Evolutionary conservation across 2,329 filamentous ascomycete genomes (phyloP).

Genomic region (Septoria petroselini): DNA sequence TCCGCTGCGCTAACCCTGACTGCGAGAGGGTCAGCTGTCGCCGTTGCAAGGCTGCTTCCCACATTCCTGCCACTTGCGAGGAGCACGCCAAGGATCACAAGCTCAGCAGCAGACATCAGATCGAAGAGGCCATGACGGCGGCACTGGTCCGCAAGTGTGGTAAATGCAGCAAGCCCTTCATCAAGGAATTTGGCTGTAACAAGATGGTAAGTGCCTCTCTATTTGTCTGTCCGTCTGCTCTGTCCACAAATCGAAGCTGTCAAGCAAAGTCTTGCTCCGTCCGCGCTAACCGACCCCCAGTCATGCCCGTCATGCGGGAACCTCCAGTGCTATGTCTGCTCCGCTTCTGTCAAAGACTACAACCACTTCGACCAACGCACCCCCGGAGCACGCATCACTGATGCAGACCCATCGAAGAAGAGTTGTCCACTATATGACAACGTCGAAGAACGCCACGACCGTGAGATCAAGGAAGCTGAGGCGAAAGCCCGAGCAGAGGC

Average conservation of each 20-base stretch:
- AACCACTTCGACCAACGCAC: slow-evolving; percentile 62
- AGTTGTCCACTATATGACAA: slow-evolving; percentile 66
- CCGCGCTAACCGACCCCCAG: slow-evolving; percentile 7
- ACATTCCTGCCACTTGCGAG: slow-evolving; percentile 69
- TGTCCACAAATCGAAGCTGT: too few species aligned
- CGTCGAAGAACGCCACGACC: slow-evolving; percentile 56
- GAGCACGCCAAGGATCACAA: slow-evolving; percentile 61
- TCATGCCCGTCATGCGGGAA: slow-evolving; percentile 60
- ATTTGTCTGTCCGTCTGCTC: too few species aligned
- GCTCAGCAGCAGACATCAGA: slow-evolving; percentile 58
- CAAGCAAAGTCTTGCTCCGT: too few species aligned
- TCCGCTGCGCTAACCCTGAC: slow-evolving; percentile 64
- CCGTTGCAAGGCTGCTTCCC: slow-evolving; percentile 64
- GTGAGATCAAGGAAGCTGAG: slow-evolving; percentile 63
- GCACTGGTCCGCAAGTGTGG: slow-evolving; percentile 77
- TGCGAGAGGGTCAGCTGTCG: slow-evolving; percentile 56
- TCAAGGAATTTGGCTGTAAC: slow-evolving; percentile 79
- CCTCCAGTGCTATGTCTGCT: slow-evolving; percentile 67
- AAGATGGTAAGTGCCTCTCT: slow-evolving; percentile 56
- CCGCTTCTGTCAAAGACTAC: slow-evolving; percentile 61
- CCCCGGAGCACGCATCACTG: slow-evolving; percentile 35
- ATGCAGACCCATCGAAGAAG: slow-evolving; percentile 41
- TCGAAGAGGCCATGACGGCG: slow-evolving; percentile 82
- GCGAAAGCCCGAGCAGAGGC: slow-evolving; percentile 55
- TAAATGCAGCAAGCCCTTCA: slow-evolving; percentile 66